Base-by-base conservation (phyloP, 2,329 filamentous ascomycete genomes). In the Paraphaeosphaeria minitans region DNA sequence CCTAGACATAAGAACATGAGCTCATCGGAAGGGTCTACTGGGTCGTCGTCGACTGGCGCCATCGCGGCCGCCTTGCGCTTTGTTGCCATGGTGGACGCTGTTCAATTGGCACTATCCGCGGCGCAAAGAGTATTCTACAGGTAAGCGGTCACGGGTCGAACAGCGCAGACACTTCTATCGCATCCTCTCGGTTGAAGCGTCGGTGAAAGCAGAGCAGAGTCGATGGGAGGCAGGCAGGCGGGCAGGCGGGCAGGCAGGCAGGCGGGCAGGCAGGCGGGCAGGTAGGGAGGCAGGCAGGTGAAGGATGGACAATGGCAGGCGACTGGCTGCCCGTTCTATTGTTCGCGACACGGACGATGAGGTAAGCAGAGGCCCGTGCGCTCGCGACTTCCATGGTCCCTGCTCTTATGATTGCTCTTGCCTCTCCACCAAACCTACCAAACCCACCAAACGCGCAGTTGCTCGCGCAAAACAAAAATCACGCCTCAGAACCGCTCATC, bases 1-100 rank as follows among this genome's bases (percentile, higher is more conserved):
- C 95, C 95, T 39, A 99, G 82, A 70, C 92, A 96, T 55, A 97
- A 85, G 72, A 99, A 99, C 81, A 93, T 91, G 58, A 99, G 86
- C 82, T 98, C 93, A 74, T 99, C 95, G 1, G 93, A 87, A 4
- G 95, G 93, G 70, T 98, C 94, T 58, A 96, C 89, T 0, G 93
- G 92, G 71, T 97, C 93, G 58, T 97, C 92, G 43, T 88, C 85
- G 24, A 81, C 79, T 53, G 87, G 81, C 84, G 93, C 90, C 86
- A 96, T 89, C 10, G 89, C 89, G 57, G 87, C 85, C 49, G 90
- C 90, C 78, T 97, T 97, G 71, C 94, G 88, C 80, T 98, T 98
- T 55, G 92, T 88, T n/a, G 94, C 89, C 94, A 98, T 98, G 21
- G 47, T 33, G 7, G 39, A 19, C 14, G 9, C 22, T 31, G 7